These are phyloP conservation scores for Quercus phellos DNA, from an alignment of 331 rosid genomes.

Conservation along the genomic window DNA sequence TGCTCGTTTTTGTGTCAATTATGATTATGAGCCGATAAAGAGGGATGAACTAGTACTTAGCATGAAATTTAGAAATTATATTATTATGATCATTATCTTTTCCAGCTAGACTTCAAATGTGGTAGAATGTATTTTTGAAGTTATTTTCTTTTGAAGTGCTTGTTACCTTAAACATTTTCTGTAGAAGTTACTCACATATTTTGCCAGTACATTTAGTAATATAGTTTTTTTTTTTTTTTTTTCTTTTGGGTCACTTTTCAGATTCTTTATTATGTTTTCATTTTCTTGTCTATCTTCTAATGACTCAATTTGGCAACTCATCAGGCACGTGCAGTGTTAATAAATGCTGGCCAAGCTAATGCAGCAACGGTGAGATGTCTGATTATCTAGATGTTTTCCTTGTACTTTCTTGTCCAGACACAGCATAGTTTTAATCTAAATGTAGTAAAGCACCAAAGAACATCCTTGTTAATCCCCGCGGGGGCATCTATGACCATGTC, in stretches of 20 bases:
- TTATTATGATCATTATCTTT: neutral
- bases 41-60: neutral
- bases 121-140: neutral
- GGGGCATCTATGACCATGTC: neutral
- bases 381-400: neutral
- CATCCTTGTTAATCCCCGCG: neutral
- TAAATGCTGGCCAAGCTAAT: constrained; percentile 97
- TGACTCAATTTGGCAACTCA: constrained; percentile 15
- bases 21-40: neutral
- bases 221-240: neutral
- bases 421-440: neutral
- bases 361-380: constrained; percentile 71
- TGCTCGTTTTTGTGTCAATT: neutral
- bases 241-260: neutral
- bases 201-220: neutral
- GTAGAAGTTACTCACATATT: neutral
- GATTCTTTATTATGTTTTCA: neutral
- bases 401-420: neutral
- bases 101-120: neutral
- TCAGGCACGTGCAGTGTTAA: constrained; percentile 91
- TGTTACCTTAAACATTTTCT: neutral
- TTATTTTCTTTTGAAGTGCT: neutral
- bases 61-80: neutral
- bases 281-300: constrained; percentile 17
- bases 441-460: neutral